Percentiles rank a stretch among this genome's conserved stretches.
phyloP scores from a whole-genome alignment of 1,284 basidiomycete species.

The Trichosporon faecale region DNA sequence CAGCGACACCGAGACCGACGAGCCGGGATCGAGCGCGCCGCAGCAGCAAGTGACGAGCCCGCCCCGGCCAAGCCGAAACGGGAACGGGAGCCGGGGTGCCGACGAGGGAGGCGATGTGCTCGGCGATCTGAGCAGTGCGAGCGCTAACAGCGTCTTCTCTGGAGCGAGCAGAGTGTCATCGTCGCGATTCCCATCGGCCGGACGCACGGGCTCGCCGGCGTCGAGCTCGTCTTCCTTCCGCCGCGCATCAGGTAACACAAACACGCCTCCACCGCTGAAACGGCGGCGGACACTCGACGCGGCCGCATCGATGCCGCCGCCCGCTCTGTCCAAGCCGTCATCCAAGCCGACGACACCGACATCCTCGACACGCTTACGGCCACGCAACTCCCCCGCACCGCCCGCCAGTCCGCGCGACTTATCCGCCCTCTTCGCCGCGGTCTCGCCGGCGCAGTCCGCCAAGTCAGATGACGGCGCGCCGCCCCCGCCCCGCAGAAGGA shows the following conservation, averaged over 20 bases:
- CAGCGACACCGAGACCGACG: slow-evolving; percentile 4
- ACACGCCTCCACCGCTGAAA: slow-evolving; percentile 8
- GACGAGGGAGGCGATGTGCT: neutral
- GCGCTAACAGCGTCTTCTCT: neutral
- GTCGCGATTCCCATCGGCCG: neutral
- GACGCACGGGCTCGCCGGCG: neutral
- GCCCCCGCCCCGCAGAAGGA: slow-evolving; percentile 12
- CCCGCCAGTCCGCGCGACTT: slow-evolving; percentile 28
- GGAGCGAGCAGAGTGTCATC: neutral
- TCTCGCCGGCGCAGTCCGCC: slow-evolving; percentile 22
- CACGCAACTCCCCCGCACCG: slow-evolving; percentile 13
- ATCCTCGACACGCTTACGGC: neutral
- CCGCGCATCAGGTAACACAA: neutral
- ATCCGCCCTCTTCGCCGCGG: slow-evolving; percentile 31
- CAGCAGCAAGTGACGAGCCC: neutral
- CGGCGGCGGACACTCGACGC: neutral
- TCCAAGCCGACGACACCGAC: slow-evolving; percentile 4
- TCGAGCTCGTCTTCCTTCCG: neutral
- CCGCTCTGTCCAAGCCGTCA: neutral
- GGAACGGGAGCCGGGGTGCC: neutral
- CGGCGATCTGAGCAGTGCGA: neutral
- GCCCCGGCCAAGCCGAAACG: neutral
- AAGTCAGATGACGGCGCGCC: neutral
- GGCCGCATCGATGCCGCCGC: slow-evolving; percentile 1
- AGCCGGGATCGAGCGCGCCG: slow-evolving; percentile 1